A percentile compares a stretch with the other conserved stretches of the same genome.
phyloP scores from a whole-genome alignment of 169 alveolate species.

The Haemoproteus tartakovskyi region DNA sequence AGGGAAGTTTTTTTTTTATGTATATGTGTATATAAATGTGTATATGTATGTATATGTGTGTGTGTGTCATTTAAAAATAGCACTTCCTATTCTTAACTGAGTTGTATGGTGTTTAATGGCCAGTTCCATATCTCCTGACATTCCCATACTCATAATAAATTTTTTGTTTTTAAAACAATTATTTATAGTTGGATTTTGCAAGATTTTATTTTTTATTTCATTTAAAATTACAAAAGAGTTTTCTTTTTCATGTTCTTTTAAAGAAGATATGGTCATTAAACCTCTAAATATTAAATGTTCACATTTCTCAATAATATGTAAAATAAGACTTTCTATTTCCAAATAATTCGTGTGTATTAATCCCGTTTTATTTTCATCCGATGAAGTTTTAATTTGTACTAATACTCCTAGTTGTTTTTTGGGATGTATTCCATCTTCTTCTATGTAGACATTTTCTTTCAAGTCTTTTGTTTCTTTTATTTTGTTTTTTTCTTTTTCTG shows the following conservation, averaged over 20 bases:
- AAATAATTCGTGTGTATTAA: constrained; percentile 69
- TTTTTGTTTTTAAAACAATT: constrained; percentile 53
- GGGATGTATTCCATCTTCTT: no score
- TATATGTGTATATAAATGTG: no score
- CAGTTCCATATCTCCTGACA: constrained; percentile 87
- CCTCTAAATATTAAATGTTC: constrained; percentile 85
- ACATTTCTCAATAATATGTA: constrained; percentile 77
- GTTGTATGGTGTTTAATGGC: constrained; percentile 89
- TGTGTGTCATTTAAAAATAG: constrained; percentile 74
- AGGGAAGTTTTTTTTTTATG: no score
- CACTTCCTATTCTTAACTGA: constrained; percentile 90
- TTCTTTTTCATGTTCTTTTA: constrained; percentile 28
- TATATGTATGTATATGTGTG: no score
- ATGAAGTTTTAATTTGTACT: constrained; percentile 87
- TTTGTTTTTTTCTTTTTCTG: no score
- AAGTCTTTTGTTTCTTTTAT: no score
- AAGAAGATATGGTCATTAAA: constrained; percentile 91
- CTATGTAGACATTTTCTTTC: no score
- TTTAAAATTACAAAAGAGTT: constrained; percentile 72
- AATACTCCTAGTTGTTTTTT: constrained; percentile 66
- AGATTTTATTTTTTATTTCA: constrained; percentile 70
- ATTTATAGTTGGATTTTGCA: constrained; percentile 66
- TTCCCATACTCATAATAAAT: constrained; percentile 90
- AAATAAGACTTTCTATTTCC: constrained; percentile 68
- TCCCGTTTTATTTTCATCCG: constrained; percentile 87